Conservation (phyloP, 139 green algal genomes). For the Coelastrella sp. region DNA sequence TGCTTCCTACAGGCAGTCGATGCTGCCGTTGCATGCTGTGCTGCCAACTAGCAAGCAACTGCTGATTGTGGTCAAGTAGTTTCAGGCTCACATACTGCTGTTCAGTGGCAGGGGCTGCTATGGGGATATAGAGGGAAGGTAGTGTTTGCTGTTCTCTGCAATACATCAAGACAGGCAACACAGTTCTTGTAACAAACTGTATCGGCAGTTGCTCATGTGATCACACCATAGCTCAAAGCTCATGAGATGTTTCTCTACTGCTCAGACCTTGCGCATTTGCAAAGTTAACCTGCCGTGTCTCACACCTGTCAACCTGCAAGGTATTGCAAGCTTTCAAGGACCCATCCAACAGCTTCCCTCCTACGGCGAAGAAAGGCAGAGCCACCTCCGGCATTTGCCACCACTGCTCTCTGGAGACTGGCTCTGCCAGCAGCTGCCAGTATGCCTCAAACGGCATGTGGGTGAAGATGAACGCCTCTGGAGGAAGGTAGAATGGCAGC, state of each 20-base stretch:
- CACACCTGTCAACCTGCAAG: slow-evolving; percentile 28
- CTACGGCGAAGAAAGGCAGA: slow-evolving; percentile 23
- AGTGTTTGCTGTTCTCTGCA: slow-evolving; percentile 23
- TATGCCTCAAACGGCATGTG: slow-evolving; percentile 69
- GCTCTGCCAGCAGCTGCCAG: slow-evolving; percentile 67
- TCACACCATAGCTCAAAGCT: too few species aligned
- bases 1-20: background rate
- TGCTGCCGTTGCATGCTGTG: slow-evolving; percentile 14
- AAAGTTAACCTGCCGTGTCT: background rate
- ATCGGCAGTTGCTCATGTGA: too few species aligned
- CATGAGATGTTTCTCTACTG: too few species aligned
- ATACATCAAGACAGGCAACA: too few species aligned
- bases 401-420: slow-evolving; percentile 53
- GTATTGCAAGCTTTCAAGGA: slow-evolving; percentile 15
- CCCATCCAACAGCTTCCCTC: slow-evolving; percentile 15
- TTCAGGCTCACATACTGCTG: slow-evolving; percentile 20
- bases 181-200: too few species aligned
- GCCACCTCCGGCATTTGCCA: slow-evolving; percentile 58
- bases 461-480: slow-evolving; percentile 63
- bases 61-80: slow-evolving; percentile 18
- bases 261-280: too few species aligned
- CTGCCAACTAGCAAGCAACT: slow-evolving; percentile 11
- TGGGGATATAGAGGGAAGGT: background rate
- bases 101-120: slow-evolving; percentile 8
- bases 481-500: slow-evolving; percentile 62